Conservation (phyloP, 1,284 basidiomycete genomes). For the Coniferiporia weirii region DNA sequence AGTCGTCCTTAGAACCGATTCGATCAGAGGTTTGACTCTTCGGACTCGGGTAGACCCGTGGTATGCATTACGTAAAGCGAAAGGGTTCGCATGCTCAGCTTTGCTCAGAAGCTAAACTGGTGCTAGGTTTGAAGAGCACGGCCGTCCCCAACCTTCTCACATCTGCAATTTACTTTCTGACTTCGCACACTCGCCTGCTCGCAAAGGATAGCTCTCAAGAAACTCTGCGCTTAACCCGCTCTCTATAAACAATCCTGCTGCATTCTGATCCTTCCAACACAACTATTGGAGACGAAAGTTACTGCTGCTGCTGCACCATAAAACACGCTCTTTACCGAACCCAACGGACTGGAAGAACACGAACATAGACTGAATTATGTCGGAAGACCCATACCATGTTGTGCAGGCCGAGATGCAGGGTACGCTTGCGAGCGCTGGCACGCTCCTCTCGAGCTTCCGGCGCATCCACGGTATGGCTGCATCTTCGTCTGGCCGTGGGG, state of each 20-base stretch:
- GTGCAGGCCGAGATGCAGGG: constrained; percentile 73
- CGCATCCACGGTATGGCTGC: constrained; percentile 66
- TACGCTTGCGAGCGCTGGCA: constrained; percentile 63
- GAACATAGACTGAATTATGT: constrained; percentile 40
- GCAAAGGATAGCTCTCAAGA: background rate
- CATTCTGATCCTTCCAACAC: too few species aligned
- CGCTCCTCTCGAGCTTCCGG: constrained; percentile 67
- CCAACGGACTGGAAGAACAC: background rate
- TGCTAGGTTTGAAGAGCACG: too few species aligned
- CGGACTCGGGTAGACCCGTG: too few species aligned
- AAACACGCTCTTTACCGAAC: background rate
- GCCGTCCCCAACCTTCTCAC: background rate
- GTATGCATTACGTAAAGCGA: too few species aligned
- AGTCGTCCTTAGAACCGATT: too few species aligned
- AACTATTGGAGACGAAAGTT: too few species aligned
- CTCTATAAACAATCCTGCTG: too few species aligned
- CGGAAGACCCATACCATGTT: constrained; percentile 76
- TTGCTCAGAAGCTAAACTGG: too few species aligned
- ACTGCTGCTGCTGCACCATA: background rate
- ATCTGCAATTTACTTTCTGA: background rate
- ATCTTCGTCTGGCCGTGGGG: background rate
- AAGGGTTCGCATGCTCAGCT: too few species aligned
- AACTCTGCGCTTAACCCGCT: background rate
- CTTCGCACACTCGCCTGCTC: background rate
- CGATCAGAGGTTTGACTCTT: too few species aligned